Evolutionary conservation across 164 flowering plant genomes (phyloP).

Genomic region (Litsea cubeba): DNA sequence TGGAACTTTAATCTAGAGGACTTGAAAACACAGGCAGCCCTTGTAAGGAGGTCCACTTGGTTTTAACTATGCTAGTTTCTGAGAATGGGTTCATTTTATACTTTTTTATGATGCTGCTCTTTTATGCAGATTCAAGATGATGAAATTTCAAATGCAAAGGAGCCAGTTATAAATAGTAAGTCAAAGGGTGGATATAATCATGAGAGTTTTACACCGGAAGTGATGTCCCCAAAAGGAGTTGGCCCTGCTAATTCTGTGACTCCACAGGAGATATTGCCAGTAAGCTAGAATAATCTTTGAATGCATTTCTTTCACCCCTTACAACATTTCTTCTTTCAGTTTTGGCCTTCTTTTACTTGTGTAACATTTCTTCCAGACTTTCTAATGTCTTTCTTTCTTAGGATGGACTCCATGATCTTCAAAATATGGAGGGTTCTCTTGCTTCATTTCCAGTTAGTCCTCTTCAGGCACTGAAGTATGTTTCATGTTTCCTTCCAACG

Average conservation of each 20-base stretch:
- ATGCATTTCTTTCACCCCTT: not conserved
- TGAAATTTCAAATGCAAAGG: conserved; percentile 39
- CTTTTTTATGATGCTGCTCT: not conserved
- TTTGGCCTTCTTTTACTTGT: not conserved
- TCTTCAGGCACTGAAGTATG: conserved; percentile 90
- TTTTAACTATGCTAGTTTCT: not conserved
- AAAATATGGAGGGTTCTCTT: conserved; percentile 60
- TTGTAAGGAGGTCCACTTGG: conserved; percentile 51
- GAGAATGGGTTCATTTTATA: conserved; percentile 1
- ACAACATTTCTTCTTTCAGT: not conserved
- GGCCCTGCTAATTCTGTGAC: conserved; percentile 30
- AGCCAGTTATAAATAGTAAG: conserved; percentile 29
- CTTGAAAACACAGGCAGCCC: conserved; percentile 86
- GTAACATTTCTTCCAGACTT: not conserved
- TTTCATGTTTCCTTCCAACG: conserved; percentile 5
- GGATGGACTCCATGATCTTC: conserved; percentile 32
- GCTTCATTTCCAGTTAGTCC: conserved; percentile 80
- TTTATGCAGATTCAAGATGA: conserved; percentile 65
- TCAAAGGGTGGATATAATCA: conserved; percentile 28
- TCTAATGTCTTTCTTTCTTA: not conserved
- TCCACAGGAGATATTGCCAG: conserved; percentile 14
- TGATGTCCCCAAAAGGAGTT: conserved; percentile 30
- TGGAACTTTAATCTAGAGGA: conserved; percentile 97
- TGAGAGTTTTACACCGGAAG: conserved; percentile 21
- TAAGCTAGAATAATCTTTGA: not conserved